Evolutionary conservation across 176 grass and related monocot species (phyloP), one percentile per base, ranked within the genome.

Genomic region (Oryza nivara): DNA sequence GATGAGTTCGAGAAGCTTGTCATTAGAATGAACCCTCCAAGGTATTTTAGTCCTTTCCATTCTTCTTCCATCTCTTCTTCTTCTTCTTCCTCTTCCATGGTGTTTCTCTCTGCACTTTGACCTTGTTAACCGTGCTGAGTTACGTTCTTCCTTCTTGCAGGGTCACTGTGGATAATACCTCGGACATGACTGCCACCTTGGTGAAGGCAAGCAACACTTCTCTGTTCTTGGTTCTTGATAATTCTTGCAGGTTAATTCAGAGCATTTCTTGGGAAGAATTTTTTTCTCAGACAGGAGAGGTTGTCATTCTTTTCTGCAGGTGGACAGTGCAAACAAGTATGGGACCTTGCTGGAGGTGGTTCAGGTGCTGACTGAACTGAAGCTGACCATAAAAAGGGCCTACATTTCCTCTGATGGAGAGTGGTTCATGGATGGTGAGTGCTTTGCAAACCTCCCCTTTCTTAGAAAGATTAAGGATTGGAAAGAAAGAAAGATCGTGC

Each of bases 371-470:
- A 95, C 89, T 47, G 93, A 98, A 89, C 86, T 98, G 73, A 93
- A 95, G 80, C 91, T 98, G 34, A 90, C 89, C 54, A 98, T 95
- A 80, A 93, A 87, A 70, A 91, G 89, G 88, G 96, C 91, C 85
- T 98, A 98, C 80, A 98, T 98, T 85, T 89, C 96, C 68, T 98
- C 96, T 74, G 96, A 98, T 85, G 93, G 96, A 49, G 93, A 93
- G 88, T 98, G 96, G 96, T 95, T 98, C 80, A 98, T 98, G 96
- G 96, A 98, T 72, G 96, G 96, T 98, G 67, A 89, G 89, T 74
- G 43, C 70, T 73, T 56, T 74, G 75, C 81, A 25, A 63, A 22
- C n/a, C 79, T 51, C n/a, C 28, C 74, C 70, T 51, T 52, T 43
- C 41, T 65, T 87, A 85, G 84, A 90, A 83, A 90, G 63, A 75